These are phyloP conservation scores for Sporothrix phasma DNA, from an alignment of 2,329 filamentous ascomycete species.

Conservation along the genomic window DNA sequence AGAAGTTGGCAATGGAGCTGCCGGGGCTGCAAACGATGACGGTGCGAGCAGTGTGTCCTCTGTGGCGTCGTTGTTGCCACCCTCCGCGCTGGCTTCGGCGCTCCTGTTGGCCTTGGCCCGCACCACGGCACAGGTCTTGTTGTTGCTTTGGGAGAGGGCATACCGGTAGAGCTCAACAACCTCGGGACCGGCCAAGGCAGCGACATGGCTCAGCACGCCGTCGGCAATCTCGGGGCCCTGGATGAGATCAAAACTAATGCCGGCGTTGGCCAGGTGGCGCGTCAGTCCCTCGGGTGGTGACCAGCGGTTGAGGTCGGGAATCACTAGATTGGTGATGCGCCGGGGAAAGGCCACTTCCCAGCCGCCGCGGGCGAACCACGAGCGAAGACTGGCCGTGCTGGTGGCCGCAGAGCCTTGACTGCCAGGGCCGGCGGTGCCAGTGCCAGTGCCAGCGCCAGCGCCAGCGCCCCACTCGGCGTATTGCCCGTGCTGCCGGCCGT, in stretches of 20 bases:
- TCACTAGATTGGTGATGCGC: slow-evolving; percentile 56
- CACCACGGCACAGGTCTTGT: slow-evolving; percentile 66
- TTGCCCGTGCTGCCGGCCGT: slow-evolving; percentile 8
- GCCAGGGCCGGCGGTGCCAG: background rate
- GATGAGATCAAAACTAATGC: slow-evolving; percentile 73
- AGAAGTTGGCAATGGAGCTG: slow-evolving; percentile 56
- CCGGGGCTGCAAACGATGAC: slow-evolving; percentile 68
- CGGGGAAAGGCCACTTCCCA: slow-evolving; percentile 64
- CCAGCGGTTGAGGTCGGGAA: slow-evolving; percentile 65
- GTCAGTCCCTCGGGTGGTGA: slow-evolving; percentile 65
- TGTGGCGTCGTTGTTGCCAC: slow-evolving; percentile 45
- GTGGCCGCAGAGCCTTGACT: background rate
- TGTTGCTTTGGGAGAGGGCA: slow-evolving; percentile 54
- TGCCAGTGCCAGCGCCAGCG: background rate
- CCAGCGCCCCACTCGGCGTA: slow-evolving; percentile 2
- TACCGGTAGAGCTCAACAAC: slow-evolving; percentile 70
- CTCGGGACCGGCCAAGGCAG: slow-evolving; percentile 63
- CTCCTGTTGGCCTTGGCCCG: slow-evolving; percentile 49
- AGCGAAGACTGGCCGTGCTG: slow-evolving; percentile 33
- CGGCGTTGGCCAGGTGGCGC: slow-evolving; percentile 60
- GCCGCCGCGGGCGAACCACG: slow-evolving; percentile 80
- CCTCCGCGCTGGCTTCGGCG: background rate
- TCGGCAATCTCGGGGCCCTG: slow-evolving; percentile 69
- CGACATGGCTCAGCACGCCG: slow-evolving; percentile 64
- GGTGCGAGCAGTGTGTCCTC: slow-evolving; percentile 60